Percentiles rank a stretch among this genome's conserved stretches.
Evolutionary conservation across 129 eudicot species (phyloP).

Genomic region (Flaveria brownii): DNA sequence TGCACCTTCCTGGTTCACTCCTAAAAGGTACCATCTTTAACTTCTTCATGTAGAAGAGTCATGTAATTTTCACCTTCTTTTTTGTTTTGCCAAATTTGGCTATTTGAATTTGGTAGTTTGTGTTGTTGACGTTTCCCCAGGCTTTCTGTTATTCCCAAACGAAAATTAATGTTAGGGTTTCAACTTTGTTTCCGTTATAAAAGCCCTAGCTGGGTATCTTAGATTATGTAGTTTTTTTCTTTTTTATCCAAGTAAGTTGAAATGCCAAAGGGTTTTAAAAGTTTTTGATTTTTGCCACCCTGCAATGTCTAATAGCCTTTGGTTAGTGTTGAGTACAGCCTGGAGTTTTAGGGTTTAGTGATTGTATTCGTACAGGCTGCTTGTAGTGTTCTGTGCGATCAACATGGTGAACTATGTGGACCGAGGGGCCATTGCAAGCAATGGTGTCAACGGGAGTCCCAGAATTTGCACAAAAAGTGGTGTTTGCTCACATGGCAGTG

Average conservation of each 20-base stretch:
- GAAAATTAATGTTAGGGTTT: conserved; percentile 25
- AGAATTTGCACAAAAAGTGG: conserved; percentile 56
- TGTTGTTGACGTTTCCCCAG: background rate
- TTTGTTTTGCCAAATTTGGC: background rate
- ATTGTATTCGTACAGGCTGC: conserved; percentile 55
- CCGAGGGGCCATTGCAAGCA: conserved; percentile 95
- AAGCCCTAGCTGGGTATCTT: conserved; percentile 16
- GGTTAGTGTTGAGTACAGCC: too few relatives aligned
- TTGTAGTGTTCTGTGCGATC: conserved; percentile 71
- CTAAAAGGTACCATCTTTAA: conserved; percentile 56
- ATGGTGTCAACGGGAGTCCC: conserved; percentile 87
- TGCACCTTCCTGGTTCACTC: conserved; percentile 91
- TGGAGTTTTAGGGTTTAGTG: background rate
- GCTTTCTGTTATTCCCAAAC: conserved; percentile 16
- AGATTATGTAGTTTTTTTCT: background rate
- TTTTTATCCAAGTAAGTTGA: conserved; percentile 1
- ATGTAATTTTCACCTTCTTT: background rate
- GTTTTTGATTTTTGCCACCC: background rate
- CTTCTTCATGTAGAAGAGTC: background rate
- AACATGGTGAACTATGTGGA: conserved; percentile 87
- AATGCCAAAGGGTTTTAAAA: background rate
- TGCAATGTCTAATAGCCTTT: background rate
- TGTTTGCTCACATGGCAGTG: conserved; percentile 72
- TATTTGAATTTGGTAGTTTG: conserved; percentile 13
- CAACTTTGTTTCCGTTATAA: background rate